phyloP scores from a whole-genome alignment of 805 yeast species.

The Pichia rugopelliculosa region DNA sequence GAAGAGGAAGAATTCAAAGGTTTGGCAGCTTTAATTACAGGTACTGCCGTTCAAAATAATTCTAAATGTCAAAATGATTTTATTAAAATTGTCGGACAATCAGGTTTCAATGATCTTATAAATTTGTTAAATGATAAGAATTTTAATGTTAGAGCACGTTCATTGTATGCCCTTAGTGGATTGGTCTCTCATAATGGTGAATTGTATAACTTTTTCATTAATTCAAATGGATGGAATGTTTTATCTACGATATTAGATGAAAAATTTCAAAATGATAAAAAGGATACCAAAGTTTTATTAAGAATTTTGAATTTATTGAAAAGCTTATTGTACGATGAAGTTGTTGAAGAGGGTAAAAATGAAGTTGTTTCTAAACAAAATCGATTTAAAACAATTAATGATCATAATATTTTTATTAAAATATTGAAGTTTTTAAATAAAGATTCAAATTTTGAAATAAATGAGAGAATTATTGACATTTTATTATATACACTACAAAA shows the following conservation, averaged over 20 bases:
- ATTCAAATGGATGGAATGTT: constrained; percentile 52
- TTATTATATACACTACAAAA: constrained; percentile 38
- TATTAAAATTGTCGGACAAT: constrained; percentile 35
- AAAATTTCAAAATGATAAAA: constrained; percentile 6
- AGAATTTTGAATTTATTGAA: constrained; percentile 17
- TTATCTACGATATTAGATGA: constrained; percentile 6
- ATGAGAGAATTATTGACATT: constrained; percentile 51
- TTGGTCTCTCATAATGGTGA: constrained; percentile 59
- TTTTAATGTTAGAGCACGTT: constrained; percentile 45
- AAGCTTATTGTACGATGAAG: constrained; percentile 51
- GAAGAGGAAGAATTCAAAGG: constrained; percentile 41
- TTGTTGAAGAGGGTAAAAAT: constrained; percentile 27
- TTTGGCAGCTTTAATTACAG: constrained; percentile 47
- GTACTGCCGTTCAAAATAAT: constrained; percentile 92
- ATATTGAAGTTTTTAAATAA: constrained; percentile 28
- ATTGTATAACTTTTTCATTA: constrained; percentile 49
- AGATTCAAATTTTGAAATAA: constrained; percentile 37
- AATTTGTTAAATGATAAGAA: constrained; percentile 19
- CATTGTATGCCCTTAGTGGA: constrained; percentile 71
- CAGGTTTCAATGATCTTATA: constrained; percentile 42
- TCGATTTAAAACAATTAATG: constrained; percentile 33
- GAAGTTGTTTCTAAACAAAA: not conserved
- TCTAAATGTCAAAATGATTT: constrained; percentile 65
- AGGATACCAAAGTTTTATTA: constrained; percentile 10
- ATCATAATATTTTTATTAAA: constrained; percentile 28